A percentile compares a stretch with the other conserved stretches of the same genome.
Evolutionary conservation across 257 asterid species (phyloP).

Genomic region (Capsicum chinense): DNA sequence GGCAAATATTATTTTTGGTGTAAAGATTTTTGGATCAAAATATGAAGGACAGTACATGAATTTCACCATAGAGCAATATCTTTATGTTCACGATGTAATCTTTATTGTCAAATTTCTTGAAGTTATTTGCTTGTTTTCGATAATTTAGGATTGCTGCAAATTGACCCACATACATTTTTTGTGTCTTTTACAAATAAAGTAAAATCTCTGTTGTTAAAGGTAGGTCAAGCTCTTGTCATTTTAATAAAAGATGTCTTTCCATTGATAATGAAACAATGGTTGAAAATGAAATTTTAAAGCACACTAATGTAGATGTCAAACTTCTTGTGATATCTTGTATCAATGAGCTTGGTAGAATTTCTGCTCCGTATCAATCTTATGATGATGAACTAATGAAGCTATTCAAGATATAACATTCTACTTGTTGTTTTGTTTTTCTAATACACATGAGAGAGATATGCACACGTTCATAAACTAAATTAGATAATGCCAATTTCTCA

Average conservation of each 20-base stretch:
- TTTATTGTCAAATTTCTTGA: conserved; percentile 9
- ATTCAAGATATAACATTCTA: too few relatives aligned
- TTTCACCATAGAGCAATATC: conserved; percentile 4
- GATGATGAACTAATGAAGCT: too few relatives aligned
- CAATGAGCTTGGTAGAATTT: too few relatives aligned
- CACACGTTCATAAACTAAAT: not conserved
- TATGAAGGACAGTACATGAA: conserved; percentile 1
- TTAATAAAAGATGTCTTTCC: too few relatives aligned
- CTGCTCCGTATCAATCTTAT: too few relatives aligned
- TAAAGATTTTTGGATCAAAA: not conserved
- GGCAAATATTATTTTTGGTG: not conserved
- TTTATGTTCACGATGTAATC: not conserved
- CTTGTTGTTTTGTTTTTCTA: too few relatives aligned
- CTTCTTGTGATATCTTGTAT: too few relatives aligned
- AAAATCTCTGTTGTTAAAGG: conserved; percentile 30
- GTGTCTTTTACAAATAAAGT: conserved; percentile 30
- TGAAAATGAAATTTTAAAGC: too few relatives aligned
- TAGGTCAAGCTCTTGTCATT: not conserved
- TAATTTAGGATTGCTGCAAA: not conserved
- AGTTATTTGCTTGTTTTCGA: not conserved
- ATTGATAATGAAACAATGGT: too few relatives aligned
- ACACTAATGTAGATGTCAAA: too few relatives aligned
- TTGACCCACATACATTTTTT: not conserved
- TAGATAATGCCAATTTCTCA: conserved; percentile 5
- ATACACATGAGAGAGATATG: too few relatives aligned